phyloP scores from a whole-genome alignment of 179 eudicot genomes.

The Silene coronaria region DNA sequence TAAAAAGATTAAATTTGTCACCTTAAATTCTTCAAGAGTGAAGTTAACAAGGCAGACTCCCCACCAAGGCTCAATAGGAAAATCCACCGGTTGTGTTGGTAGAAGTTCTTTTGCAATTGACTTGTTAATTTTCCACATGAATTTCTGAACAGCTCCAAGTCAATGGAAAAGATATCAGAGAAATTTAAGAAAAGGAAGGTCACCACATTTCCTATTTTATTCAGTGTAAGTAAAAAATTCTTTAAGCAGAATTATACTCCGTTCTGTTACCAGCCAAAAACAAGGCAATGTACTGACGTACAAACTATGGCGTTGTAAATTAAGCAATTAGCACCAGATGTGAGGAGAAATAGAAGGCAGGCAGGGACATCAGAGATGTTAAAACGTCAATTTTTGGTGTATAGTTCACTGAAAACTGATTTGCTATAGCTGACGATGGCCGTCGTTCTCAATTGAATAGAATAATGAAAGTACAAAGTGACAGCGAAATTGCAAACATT shows the following conservation, averaged over 20 bases:
- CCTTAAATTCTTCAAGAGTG: conserved; percentile 97
- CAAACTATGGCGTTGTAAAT: neutral
- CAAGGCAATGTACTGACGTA: neutral
- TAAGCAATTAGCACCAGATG: neutral
- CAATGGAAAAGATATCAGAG: conserved; percentile 25
- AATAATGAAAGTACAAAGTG: neutral
- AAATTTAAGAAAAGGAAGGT: conserved; percentile 11
- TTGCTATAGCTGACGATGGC: conserved; percentile 3
- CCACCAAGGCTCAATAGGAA: conserved; percentile 97
- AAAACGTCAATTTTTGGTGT: neutral
- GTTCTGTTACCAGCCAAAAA: neutral
- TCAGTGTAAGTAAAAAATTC: neutral
- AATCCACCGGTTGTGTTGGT: conserved; percentile 84
- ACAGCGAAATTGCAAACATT: neutral
- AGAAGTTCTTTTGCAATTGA: conserved; percentile 91
- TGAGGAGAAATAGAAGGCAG: neutral
- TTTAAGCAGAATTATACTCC: conserved; percentile 1
- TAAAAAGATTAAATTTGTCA: conserved; percentile 20
- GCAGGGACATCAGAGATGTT: neutral
- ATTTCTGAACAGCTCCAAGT: conserved; percentile 68
- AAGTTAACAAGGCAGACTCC: conserved; percentile 97
- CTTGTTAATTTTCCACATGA: conserved; percentile 98
- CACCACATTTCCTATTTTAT: conserved; percentile 1
- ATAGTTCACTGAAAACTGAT: conserved; percentile 3
- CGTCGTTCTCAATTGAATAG: neutral